A percentile compares a stretch with the other conserved stretches of the same genome.
These are phyloP conservation scores for Lentinula raphanica DNA, from an alignment of 768 basidiomycete genomes.

Conservation along the genomic window DNA sequence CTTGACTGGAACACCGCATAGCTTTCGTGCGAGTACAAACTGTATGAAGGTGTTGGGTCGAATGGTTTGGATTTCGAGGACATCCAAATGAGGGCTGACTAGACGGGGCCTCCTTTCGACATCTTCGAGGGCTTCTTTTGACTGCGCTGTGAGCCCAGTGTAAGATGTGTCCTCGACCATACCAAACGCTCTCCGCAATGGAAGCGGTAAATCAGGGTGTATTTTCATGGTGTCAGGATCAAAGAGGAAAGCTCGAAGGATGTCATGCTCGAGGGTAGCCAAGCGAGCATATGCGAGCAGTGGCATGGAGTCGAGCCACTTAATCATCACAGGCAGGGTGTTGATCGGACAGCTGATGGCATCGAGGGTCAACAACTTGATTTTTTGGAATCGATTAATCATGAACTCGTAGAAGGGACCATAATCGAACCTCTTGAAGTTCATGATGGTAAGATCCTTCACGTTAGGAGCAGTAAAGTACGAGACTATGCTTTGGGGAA, in stretches of 20 bases:
- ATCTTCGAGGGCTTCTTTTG: neutral
- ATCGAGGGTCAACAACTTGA: conserved; percentile 52
- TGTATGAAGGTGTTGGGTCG: too few relatives aligned
- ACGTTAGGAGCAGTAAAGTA: too few relatives aligned
- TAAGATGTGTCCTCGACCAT: neutral
- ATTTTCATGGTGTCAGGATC: conserved; percentile 24
- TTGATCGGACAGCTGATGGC: conserved; percentile 26
- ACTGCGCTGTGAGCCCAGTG: neutral
- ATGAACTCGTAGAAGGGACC: too few relatives aligned
- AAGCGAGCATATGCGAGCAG: too few relatives aligned
- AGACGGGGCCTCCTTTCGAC: conserved; percentile 21
- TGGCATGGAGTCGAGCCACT: conserved; percentile 53
- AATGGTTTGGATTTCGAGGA: too few relatives aligned
- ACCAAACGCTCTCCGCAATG: neutral
- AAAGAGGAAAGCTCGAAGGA: too few relatives aligned
- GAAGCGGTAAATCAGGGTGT: conserved; percentile 6
- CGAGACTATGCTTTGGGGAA: conserved; percentile 40
- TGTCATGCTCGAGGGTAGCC: too few relatives aligned
- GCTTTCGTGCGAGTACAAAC: too few relatives aligned
- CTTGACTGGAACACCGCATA: too few relatives aligned
- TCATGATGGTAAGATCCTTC: too few relatives aligned
- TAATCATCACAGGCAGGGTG: conserved; percentile 30
- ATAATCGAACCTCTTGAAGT: too few relatives aligned
- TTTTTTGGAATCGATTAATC: conserved; percentile 41
- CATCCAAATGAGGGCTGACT: conserved; percentile 19